Base-by-base conservation (phyloP, 2,329 filamentous ascomycete genomes). In the Emergomyces africanus region DNA sequence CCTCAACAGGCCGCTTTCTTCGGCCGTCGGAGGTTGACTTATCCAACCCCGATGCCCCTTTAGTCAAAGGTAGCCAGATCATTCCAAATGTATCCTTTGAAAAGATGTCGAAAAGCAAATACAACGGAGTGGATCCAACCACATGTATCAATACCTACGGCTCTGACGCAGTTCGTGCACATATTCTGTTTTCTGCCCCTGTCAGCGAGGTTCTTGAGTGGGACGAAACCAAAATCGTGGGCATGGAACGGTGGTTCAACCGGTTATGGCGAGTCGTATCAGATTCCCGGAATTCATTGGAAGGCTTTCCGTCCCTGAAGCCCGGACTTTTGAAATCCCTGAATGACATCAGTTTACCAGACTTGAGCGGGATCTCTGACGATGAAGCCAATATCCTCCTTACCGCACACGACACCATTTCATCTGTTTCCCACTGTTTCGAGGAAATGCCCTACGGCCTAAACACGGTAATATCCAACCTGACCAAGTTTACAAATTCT, bases 71-170 rank as follows among this genome's bases (percentile, higher is more conserved):
- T 0, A 87, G 83, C 0, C 82, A 83, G 3, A 73, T 80, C 54
- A 66, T 68, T 0, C 83, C 87, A 1, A 81, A 76, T 33, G 73
- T 90, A 20, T 85, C 83, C 1, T 95, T 82, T 66, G 90, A 95
- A 71, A 96, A 96, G 70, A 96, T 96, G 90, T 94, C 88, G 44
- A 96, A 96, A 74, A 95, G 89, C 67, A 96, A 96, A 72, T 80
- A 94, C 75, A 96, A 96, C 68, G 90, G 90, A 30, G 89, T 95
- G 6, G 89, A 95, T 68, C 90, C 90, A 0, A 84, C 82, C 0
- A 78, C 76, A 0, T 88, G 87, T 63, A 89, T 94, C 60, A 75
- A 79, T 8, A 83, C 82, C 64, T 86, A 94, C 66, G 90, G 90
- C 25, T 88, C 90, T 1, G 90, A 96, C 70, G 85, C 88, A 5